These are phyloP conservation scores for Sporodiniella umbellata DNA, from an alignment of 371 early-diverging fungal species.

Conservation along the genomic window DNA sequence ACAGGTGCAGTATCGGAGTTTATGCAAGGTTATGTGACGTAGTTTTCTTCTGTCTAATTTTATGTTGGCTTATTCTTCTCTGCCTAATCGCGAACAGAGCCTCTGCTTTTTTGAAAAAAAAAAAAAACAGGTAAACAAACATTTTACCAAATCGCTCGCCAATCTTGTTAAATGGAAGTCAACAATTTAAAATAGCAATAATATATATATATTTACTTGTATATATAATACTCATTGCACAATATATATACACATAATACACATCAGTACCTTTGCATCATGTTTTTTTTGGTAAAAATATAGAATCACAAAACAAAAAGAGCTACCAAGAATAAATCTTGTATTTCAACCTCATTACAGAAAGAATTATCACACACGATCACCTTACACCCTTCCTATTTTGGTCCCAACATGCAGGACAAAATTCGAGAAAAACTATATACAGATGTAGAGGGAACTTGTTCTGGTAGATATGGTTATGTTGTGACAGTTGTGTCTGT, in stretches of 20 bases:
- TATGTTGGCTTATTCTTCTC: neutral
- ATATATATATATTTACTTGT: too few species aligned
- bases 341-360: constrained; percentile 23
- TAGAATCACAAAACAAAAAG: neutral
- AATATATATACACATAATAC: neutral
- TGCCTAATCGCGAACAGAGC: neutral
- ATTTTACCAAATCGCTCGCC: neutral
- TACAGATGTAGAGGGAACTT: constrained; percentile 94
- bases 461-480: constrained; percentile 91
- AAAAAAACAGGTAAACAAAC: neutral
- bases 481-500: constrained; percentile 89
- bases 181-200: too few species aligned
- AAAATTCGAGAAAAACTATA: constrained; percentile 78
- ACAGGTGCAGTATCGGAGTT: too few species aligned
- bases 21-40: too few species aligned
- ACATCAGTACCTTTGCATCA: neutral
- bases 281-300: constrained; percentile 19
- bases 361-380: constrained; percentile 89
- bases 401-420: constrained; percentile 82
- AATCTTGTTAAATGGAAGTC: too few species aligned
- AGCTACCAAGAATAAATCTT: neutral
- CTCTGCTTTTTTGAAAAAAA: neutral
- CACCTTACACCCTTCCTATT: constrained; percentile 87
- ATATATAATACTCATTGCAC: too few species aligned
- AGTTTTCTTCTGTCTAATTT: neutral